Percentiles rank a stretch among this genome's conserved stretches.
These are phyloP conservation scores for Myriosclerotinia scirpicola DNA, from an alignment of 2,329 filamentous ascomycete genomes.

Conservation along the genomic window DNA sequence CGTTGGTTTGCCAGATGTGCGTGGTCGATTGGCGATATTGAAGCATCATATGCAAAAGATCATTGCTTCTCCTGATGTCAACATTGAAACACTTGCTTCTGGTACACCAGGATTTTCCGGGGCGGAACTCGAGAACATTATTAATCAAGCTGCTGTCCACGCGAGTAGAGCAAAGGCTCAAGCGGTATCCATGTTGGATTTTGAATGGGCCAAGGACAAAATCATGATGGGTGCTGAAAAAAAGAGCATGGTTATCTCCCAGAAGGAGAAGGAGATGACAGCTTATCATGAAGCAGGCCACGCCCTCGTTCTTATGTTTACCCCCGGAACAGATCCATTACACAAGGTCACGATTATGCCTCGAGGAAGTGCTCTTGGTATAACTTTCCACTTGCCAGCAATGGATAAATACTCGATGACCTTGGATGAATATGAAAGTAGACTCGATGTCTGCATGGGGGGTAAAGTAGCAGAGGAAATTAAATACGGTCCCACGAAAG, in stretches of 20 bases:
- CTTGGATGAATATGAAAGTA: constrained; percentile 78
- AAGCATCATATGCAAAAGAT: constrained; percentile 94
- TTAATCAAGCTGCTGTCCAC: constrained; percentile 92
- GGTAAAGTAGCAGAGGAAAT: constrained; percentile 91
- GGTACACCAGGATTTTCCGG: constrained; percentile 91
- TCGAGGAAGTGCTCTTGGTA: constrained; percentile 79
- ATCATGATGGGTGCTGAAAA: constrained; percentile 96
- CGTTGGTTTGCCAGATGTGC: constrained; percentile 87
- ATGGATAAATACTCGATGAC: constrained; percentile 90
- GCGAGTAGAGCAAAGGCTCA: constrained; percentile 84
- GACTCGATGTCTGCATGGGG: constrained; percentile 78
- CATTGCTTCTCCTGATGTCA: constrained; percentile 75
- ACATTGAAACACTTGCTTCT: constrained; percentile 78
- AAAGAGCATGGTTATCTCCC: constrained; percentile 82
- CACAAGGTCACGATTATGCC: constrained; percentile 99
- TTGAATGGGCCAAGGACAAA: constrained; percentile 98
- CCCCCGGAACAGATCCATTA: constrained; percentile 68
- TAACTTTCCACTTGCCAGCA: constrained; percentile 84
- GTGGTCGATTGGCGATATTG: constrained; percentile 87
- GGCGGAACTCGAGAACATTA: constrained; percentile 92
- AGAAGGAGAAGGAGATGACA: constrained; percentile 94
- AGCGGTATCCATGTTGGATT: constrained; percentile 73
- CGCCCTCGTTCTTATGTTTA: constrained; percentile 84
- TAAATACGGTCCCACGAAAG: constrained; percentile 85
- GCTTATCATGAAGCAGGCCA: constrained; percentile 96